phyloP scores from a whole-genome alignment of 1,139 yeast species.

The Candida tetrigidarum region DNA sequence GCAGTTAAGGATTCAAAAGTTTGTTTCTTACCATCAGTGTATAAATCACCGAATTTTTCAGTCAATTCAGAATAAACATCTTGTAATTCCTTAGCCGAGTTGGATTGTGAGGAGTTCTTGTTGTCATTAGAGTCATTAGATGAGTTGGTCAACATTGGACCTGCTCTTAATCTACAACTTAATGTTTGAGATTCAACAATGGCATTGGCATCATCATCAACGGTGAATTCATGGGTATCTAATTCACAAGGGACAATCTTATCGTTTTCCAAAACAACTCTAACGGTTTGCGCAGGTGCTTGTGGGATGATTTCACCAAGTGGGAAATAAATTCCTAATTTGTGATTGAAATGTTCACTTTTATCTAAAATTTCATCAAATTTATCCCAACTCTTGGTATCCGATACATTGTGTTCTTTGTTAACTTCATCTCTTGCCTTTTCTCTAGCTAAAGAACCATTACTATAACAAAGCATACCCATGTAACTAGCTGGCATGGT shows the following conservation, averaged over 20 bases:
- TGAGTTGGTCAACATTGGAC: conserved; percentile 59
- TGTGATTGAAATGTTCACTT: conserved; percentile 29
- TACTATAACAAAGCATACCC: conserved; percentile 97
- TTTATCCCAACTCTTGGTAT: conserved; percentile 58
- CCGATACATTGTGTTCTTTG: conserved; percentile 37
- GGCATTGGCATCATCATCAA: conserved; percentile 71
- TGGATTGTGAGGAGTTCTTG: conserved; percentile 1
- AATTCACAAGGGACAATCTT: conserved; percentile 25
- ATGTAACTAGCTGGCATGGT: conserved; percentile 75
- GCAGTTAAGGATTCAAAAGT: conserved; percentile 45
- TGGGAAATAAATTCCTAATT: conserved; percentile 84
- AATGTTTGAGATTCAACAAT: conserved; percentile 88
- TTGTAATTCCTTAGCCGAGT: conserved; percentile 19
- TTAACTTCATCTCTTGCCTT: conserved; percentile 69
- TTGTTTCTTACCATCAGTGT: conserved; percentile 56
- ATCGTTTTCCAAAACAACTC: conserved; percentile 42
- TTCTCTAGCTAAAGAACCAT: conserved; percentile 89
- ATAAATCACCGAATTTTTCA: conserved; percentile 43
- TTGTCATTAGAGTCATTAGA: conserved; percentile 5
- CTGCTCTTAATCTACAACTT: conserved; percentile 78
- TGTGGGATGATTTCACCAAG: conserved; percentile 89
- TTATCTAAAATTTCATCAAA: conserved; percentile 61
- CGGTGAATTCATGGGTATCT: conserved; percentile 36
- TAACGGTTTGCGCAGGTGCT: conserved; percentile 60
- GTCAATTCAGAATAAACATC: conserved; percentile 29